These are phyloP conservation scores for Corymbia citriodora DNA, from an alignment of 441 rosid species.

Conservation along the genomic window DNA sequence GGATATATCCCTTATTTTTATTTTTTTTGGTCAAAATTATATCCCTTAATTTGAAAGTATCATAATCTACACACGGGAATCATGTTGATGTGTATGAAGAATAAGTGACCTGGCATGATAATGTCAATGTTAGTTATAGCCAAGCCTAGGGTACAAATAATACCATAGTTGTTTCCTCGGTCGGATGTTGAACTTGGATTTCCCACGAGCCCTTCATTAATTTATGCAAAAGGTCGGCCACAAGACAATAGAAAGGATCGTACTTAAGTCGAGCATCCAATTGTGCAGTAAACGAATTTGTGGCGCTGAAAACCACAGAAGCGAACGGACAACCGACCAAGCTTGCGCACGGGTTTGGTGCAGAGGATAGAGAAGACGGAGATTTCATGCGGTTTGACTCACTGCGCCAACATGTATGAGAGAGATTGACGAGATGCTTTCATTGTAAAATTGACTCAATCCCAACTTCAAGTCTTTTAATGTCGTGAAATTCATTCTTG, in stretches of 20 bases:
- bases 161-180: not conserved
- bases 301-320: not conserved
- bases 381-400: not conserved
- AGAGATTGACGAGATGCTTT: not conserved
- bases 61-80: not conserved
- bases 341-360: not conserved
- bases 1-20: not conserved
- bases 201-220: not conserved
- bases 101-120: not conserved
- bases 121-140: not conserved
- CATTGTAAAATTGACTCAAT: not conserved
- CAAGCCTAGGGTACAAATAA: not conserved
- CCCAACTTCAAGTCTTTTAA: not conserved
- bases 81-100: not conserved
- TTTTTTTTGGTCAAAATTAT: too few species aligned
- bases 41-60: not conserved
- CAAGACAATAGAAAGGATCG: not conserved
- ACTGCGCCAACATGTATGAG: not conserved
- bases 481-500: not conserved
- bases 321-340: not conserved
- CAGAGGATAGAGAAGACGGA: not conserved
- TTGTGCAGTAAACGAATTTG: not conserved
- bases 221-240: not conserved
- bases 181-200: not conserved
- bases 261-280: not conserved